Evolutionary conservation across 2,329 filamentous ascomycete species (phyloP).

Genomic region (Cryphonectria parasitica): DNA sequence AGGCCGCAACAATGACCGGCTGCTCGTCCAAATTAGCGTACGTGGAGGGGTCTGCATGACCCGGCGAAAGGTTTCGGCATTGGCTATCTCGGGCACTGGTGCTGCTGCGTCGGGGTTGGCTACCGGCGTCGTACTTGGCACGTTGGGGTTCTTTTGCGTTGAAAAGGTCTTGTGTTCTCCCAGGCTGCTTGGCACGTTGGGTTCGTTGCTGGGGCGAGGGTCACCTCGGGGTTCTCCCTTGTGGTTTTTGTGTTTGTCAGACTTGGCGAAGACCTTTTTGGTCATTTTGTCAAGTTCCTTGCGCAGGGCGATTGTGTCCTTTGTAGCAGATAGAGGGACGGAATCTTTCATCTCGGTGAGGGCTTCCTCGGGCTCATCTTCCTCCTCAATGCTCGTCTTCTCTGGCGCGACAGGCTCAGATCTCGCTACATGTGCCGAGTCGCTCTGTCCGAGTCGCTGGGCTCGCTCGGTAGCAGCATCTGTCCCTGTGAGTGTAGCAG

Average conservation of each 20-base stretch:
- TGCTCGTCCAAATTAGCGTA: neutral
- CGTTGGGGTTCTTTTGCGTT: neutral
- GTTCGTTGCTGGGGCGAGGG: neutral
- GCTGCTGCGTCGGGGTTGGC: neutral
- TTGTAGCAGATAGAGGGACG: too few species aligned
- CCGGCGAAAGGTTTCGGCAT: neutral
- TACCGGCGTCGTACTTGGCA: neutral
- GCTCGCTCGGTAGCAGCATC: conserved; percentile 6
- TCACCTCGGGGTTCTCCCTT: neutral
- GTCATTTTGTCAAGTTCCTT: neutral
- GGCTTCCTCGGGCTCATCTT: neutral
- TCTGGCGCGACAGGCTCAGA: neutral
- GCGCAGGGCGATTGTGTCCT: neutral
- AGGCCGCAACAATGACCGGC: neutral
- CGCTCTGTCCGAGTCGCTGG: neutral
- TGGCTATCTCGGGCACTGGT: neutral
- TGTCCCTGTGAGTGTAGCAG: neutral
- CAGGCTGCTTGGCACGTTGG: too few species aligned
- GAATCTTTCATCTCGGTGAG: neutral
- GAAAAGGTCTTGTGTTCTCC: neutral
- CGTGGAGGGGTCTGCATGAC: neutral
- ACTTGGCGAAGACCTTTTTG: neutral
- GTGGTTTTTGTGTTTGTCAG: neutral
- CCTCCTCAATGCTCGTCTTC: neutral
- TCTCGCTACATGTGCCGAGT: neutral